Base-by-base conservation (phyloP, 768 basidiomycete genomes). In the Naganishia kalamii region DNA sequence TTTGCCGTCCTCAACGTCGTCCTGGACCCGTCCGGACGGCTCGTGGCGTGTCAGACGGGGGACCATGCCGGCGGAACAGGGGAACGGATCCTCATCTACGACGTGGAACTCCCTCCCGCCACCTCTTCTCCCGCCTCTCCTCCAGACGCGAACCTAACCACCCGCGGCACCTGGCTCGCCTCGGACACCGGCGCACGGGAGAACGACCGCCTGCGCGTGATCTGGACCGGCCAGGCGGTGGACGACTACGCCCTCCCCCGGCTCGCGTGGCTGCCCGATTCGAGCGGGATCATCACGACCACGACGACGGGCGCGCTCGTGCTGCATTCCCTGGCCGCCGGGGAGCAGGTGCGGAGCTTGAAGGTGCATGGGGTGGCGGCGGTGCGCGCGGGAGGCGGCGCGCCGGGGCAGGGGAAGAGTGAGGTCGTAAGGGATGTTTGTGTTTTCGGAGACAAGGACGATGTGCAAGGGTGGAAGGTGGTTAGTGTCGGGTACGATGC, bases 401-500 rank as follows among this genome's bases (percentile, higher is more conserved):
- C 29, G 6, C 59, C 68, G 1, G 75, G 75, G 13, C 57, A 68
- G 47, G 69, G 67, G 3, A 65, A 66, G n/a, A 75, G 71, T 49
- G 72, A 72, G 30, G 70, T 77, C 11, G 69, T 77, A 12, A 35
- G 76, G 44, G 76, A 77, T 54, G 59, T 70, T 6, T 66, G 70
- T 17, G 35, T 59, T 19, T 35, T 60, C 10, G 62, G 60, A 10
- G 33, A 48, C 4, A 61, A 51, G 21, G 51, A 65, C 15, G 51
- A 41, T 11, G 60, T 62, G 15, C 64, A 63, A 6, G 54, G 60
- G 35, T 75, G 71, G 71, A 69, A 70, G 62, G 68, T 71, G 3
- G 68, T 77, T 29, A 75, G 74, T 48, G 76, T 76, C 1, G 76
- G 76, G 11, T 77, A 77, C 59, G 76, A 77, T 60, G 59, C 74